phyloP scores from a whole-genome alignment of 495 filamentous ascomycete genomes.

The Podospora bellae-mahoneyi region DNA sequence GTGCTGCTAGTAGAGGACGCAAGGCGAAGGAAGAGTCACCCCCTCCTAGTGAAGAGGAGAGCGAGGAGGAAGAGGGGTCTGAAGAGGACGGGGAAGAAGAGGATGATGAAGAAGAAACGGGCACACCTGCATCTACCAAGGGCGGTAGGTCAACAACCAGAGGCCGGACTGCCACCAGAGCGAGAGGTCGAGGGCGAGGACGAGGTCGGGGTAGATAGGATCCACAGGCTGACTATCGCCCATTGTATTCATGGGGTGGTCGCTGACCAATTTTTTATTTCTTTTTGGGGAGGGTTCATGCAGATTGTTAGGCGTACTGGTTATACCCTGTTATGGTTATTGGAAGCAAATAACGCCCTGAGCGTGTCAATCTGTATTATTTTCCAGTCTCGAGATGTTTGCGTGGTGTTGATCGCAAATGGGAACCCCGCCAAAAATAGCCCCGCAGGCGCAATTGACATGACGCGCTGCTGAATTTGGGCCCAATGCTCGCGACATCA shows the following conservation, averaged over 20 bases:
- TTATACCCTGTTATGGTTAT: background rate
- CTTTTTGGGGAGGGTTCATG: background rate
- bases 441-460: conserved; percentile 16
- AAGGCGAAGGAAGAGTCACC: conserved; percentile 50
- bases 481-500: background rate
- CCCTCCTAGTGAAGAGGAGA: conserved; percentile 58
- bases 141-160: conserved; percentile 25
- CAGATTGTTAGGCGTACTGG: background rate
- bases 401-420: background rate
- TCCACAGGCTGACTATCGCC: no score
- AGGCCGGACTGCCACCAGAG: conserved; percentile 21
- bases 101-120: conserved; percentile 31
- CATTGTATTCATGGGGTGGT: background rate
- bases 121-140: conserved; percentile 24
- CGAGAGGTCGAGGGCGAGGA: conserved; percentile 22
- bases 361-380: background rate
- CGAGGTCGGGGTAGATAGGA: conserved; percentile 34
- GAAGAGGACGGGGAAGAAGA: conserved; percentile 46
- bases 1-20: conserved; percentile 39
- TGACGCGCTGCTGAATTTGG: conserved; percentile 14
- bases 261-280: background rate
- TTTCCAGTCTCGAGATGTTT: background rate
- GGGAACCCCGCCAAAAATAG: conserved; percentile 19
- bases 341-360: background rate
- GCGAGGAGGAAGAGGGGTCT: conserved; percentile 54